phyloP scores from a whole-genome alignment of 192 early-diverging fungal species.

The Umbelopsis sp. region DNA sequence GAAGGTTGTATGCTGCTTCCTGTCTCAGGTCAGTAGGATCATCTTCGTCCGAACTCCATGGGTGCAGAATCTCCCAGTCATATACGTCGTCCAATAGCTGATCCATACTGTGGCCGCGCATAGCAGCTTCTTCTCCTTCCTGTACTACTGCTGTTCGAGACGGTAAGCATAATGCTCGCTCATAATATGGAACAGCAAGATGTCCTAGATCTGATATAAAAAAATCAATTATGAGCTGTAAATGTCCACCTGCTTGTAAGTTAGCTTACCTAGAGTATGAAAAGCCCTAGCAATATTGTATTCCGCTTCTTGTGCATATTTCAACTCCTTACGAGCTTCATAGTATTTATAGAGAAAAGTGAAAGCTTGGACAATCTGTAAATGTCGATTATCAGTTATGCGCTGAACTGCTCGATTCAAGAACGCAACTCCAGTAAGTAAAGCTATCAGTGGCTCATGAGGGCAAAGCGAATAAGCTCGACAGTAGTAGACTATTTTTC shows the following conservation, averaged over 20 bases:
- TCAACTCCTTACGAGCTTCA: conserved; percentile 39
- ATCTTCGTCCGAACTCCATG: conserved; percentile 35
- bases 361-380: conserved; percentile 65
- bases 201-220: conserved; percentile 61
- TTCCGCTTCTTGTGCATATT: conserved; percentile 56
- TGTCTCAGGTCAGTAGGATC: conserved; percentile 59
- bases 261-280: conserved; percentile 67
- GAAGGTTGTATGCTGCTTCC: conserved; percentile 94
- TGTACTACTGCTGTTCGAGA: conserved; percentile 33
- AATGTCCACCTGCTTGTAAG: background rate
- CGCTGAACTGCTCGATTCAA: conserved; percentile 72
- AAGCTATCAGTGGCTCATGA: conserved; percentile 66
- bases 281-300: conserved; percentile 92
- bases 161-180: conserved; percentile 66
- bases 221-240: background rate
- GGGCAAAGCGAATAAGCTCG: conserved; percentile 61
- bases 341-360: conserved; percentile 67
- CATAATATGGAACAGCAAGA: conserved; percentile 87
- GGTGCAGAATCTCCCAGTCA: conserved; percentile 23
- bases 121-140: background rate
- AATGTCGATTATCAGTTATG: conserved; percentile 69
- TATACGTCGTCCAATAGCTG: conserved; percentile 27
- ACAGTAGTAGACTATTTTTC: conserved; percentile 50
- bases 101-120: background rate
- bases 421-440: conserved; percentile 64